Percentiles rank a stretch among this genome's conserved stretches.
phyloP scores from a whole-genome alignment of 345 rosid genomes.

The Citrus unshiu region DNA sequence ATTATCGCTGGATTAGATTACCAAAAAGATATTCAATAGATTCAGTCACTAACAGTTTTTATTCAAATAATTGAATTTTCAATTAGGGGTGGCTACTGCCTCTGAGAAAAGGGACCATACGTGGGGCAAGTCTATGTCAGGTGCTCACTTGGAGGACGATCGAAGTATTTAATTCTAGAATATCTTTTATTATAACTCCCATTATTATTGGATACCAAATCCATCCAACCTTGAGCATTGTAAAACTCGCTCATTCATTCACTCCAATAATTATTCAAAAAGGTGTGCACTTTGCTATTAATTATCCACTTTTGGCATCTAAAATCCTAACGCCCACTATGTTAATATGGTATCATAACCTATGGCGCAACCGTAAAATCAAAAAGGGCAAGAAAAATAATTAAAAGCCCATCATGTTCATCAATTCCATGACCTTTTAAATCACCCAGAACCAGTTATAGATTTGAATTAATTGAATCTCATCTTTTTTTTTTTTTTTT shows the following conservation, averaged over 20 bases:
- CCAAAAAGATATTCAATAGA: not conserved
- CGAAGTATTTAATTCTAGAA: not conserved
- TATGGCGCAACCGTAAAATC: not conserved
- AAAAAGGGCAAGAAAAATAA: not conserved
- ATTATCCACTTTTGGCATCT: not conserved
- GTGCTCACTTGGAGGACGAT: not conserved
- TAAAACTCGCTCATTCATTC: not conserved
- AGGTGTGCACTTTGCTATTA: not conserved
- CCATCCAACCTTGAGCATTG: not conserved
- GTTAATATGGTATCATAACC: not conserved
- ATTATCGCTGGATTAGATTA: no score
- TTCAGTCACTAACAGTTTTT: not conserved
- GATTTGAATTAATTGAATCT: not conserved
- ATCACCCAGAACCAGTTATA: not conserved
- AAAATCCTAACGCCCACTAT: not conserved
- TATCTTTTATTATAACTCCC: not conserved
- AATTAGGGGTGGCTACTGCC: not conserved
- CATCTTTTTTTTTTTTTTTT: not conserved
- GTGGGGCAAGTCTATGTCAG: not conserved
- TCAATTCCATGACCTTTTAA: not conserved
- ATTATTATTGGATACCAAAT: constrained; percentile 9
- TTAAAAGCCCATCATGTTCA: not conserved
- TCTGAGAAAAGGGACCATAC: not conserved
- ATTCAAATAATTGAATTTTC: not conserved
- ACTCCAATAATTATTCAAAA: not conserved